Evolutionary conservation across 768 basidiomycete species (phyloP), one percentile per base, ranked within the genome.

Genomic region (Fomitopsis pulvina): DNA sequence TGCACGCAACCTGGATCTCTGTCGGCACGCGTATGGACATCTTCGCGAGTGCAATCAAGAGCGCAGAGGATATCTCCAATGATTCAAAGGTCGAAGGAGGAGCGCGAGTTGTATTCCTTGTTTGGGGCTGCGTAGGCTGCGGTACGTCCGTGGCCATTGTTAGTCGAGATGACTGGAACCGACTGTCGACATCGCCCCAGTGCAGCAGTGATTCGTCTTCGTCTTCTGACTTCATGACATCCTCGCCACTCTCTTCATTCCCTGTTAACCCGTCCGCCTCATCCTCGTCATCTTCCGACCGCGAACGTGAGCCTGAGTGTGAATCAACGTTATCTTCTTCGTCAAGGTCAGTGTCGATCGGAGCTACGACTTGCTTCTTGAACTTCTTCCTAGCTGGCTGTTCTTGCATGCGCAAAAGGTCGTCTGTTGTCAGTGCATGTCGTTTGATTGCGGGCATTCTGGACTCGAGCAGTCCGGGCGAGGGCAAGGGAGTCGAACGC

Each of bases 11-110:
- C 60, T 99, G 95, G 25, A 99, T 83, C 53, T 86, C 83, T 0
- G 95, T 97, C 0, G 95, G 94, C 2, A 66, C 62, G 30, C 74
- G 76, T 52, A 98, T 97, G 12, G 92, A 90, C 86, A 99, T 92
- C 29, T 78, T 75, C 26, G 67, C 69, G 47, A 98, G 72, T 1
- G 91, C 82, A 12, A 69, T 59, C 47, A 82, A 77, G 28, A 99
- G 71, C 2, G 72, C 61, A 2, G 71, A 51, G 0, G 81, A 82
- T 52, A 89, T 74, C 2, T 80, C 82, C 51, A 90, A 69, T 2
- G 76, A 72, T 14, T 66, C 60, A 54, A 87, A 90, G 16, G 77
- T 71, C 28, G 56, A 37, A 3, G 41, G 34, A 50, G 12, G 24
- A 0, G 44, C 30, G 22, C 38, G 48, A 6, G 41, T 16, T 12